Evolutionary conservation across 768 basidiomycete species (phyloP).

Genomic region (Kwoniella bestiolae): DNA sequence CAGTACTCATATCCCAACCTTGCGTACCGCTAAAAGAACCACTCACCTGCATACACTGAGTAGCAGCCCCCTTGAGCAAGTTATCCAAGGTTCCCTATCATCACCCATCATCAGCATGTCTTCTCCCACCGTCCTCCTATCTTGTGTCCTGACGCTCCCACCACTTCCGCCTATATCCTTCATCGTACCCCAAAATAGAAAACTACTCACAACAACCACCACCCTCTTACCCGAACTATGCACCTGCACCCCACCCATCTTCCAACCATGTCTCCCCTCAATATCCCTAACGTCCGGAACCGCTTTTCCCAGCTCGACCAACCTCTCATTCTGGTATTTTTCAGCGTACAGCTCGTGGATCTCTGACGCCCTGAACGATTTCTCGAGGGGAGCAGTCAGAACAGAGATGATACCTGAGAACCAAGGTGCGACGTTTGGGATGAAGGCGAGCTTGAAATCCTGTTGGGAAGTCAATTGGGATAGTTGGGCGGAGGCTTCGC

Average conservation of each 20-base stretch:
- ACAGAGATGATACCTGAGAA: constrained; percentile 95
- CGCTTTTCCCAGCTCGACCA: constrained; percentile 70
- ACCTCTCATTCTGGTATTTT: constrained; percentile 73
- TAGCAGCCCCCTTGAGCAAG: constrained; percentile 95
- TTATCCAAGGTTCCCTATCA: constrained; percentile 89
- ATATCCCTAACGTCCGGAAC: constrained; percentile 77
- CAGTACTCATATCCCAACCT: not conserved
- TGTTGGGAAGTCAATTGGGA: constrained; percentile 61
- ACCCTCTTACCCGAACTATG: constrained; percentile 85
- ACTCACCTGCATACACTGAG: constrained; percentile 92
- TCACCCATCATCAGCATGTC: not conserved
- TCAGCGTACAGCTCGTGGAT: constrained; percentile 74
- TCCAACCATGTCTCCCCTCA: constrained; percentile 83
- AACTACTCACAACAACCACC: constrained; percentile 79
- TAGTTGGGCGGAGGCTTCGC: constrained; percentile 87
- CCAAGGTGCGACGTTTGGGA: constrained; percentile 88
- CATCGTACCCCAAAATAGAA: not conserved
- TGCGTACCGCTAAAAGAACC: not conserved
- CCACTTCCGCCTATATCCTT: not conserved
- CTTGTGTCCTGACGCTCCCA: too few relatives aligned
- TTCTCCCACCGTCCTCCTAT: not conserved
- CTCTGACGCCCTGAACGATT: constrained; percentile 71
- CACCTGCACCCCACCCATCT: constrained; percentile 90
- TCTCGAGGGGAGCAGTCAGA: constrained; percentile 75
- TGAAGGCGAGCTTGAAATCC: constrained; percentile 71